phyloP scores from a whole-genome alignment of 2,329 filamentous ascomycete genomes.

The Colletotrichum musae region DNA sequence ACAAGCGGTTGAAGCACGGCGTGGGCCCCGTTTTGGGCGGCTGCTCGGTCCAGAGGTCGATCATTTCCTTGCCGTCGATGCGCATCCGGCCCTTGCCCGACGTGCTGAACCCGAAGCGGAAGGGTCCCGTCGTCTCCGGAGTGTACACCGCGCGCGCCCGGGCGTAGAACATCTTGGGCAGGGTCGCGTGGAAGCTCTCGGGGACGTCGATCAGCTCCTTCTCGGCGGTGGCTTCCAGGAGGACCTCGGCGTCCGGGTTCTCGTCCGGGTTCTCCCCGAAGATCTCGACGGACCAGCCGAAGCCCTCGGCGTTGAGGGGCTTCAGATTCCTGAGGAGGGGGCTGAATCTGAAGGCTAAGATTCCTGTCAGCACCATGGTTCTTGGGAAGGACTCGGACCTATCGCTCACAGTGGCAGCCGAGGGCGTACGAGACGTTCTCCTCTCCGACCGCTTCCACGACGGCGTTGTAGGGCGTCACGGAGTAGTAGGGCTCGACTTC shows the following conservation, averaged over 20 bases:
- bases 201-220: slow-evolving; percentile 40
- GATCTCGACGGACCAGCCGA: slow-evolving; percentile 39
- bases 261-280: slow-evolving; percentile 37
- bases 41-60: slow-evolving; percentile 44
- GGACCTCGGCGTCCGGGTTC: slow-evolving; percentile 8
- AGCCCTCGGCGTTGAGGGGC: slow-evolving; percentile 8
- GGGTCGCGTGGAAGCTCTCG: slow-evolving; percentile 34
- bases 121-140: slow-evolving; percentile 17
- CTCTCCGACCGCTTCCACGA: slow-evolving; percentile 57
- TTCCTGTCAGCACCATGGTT: background rate
- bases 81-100: slow-evolving; percentile 46
- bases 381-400: too few relatives aligned
- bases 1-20: slow-evolving; percentile 40
- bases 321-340: slow-evolving; percentile 32
- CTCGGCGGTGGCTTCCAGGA: slow-evolving; percentile 27
- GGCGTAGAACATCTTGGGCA: slow-evolving; percentile 40
- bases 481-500: slow-evolving; percentile 74
- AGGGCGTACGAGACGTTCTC: slow-evolving; percentile 65
- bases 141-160: slow-evolving; percentile 34
- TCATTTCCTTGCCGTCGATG: slow-evolving; percentile 45
- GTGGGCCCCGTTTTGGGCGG: slow-evolving; percentile 38
- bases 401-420: slow-evolving; percentile 66
- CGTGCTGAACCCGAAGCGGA: slow-evolving; percentile 39
- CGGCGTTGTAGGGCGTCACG: slow-evolving; percentile 80
- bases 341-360: slow-evolving; percentile 39